Conservation (phyloP, 805 yeast species). For the Isabelozyma rhagii region DNA sequence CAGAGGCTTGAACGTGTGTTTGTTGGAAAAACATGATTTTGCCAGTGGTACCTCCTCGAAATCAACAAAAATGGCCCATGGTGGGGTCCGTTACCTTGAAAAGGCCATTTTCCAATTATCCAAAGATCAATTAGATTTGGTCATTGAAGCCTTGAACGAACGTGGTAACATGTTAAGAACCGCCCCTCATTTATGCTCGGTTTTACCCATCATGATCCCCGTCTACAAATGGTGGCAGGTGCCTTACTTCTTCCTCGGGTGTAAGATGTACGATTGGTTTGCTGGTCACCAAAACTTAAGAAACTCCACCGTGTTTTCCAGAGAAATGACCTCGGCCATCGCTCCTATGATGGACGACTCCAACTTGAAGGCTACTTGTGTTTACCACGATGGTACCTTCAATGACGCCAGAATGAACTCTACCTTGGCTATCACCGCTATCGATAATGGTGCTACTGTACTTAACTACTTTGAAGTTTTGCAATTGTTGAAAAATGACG, state of each 20-base stretch:
- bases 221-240: slow-evolving; percentile 94
- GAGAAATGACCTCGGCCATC: slow-evolving; percentile 60
- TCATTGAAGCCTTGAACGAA: slow-evolving; percentile 84
- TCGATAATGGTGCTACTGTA: slow-evolving; percentile 83
- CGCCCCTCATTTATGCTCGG: slow-evolving; percentile 86
- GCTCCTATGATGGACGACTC: slow-evolving; percentile 85
- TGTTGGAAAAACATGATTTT: slow-evolving; percentile 84
- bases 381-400: slow-evolving; percentile 93
- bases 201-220: slow-evolving; percentile 94
- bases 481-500: slow-evolving; percentile 63
- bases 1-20: slow-evolving; percentile 84
- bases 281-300: slow-evolving; percentile 88
- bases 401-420: slow-evolving; percentile 91
- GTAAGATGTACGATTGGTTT: slow-evolving; percentile 86
- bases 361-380: slow-evolving; percentile 82
- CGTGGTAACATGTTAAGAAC: slow-evolving; percentile 81
- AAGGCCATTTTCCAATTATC: slow-evolving; percentile 92
- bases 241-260: slow-evolving; percentile 90
- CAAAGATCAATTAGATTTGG: slow-evolving; percentile 83
- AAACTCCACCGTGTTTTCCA: slow-evolving; percentile 68
- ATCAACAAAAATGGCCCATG: slow-evolving; percentile 95
- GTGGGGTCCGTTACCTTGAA: slow-evolving; percentile 93
- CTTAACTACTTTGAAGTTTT: slow-evolving; percentile 83
- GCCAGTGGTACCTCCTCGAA: slow-evolving; percentile 92
- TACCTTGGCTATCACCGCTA: slow-evolving; percentile 80